These are phyloP conservation scores for Podospora conica DNA, from an alignment of 495 filamentous ascomycete species.

Conservation along the genomic window DNA sequence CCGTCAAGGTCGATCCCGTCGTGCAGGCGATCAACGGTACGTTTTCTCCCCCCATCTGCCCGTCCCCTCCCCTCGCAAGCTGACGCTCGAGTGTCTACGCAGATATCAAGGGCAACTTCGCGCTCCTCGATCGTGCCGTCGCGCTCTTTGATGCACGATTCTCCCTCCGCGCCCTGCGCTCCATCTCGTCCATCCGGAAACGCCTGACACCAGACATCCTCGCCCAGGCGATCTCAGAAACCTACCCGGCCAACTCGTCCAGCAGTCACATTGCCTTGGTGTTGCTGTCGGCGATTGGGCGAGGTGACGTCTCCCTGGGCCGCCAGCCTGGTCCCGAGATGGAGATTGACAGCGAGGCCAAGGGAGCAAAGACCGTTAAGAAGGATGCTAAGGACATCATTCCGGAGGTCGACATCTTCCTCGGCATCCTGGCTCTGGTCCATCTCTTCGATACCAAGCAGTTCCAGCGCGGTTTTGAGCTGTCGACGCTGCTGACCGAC, in stretches of 20 bases:
- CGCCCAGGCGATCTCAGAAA: constrained; percentile 71
- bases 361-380: constrained; percentile 46
- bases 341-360: constrained; percentile 67
- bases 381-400: constrained; percentile 67
- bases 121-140: constrained; percentile 85
- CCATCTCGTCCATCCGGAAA: constrained; percentile 93
- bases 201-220: constrained; percentile 75
- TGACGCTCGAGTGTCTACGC: constrained; percentile 1
- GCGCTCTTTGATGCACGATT: constrained; percentile 91
- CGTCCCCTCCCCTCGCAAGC: background rate
- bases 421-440: constrained; percentile 84
- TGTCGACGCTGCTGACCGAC: constrained; percentile 75
- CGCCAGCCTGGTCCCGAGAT: constrained; percentile 54
- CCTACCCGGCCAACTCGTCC: constrained; percentile 52
- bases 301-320: constrained; percentile 54
- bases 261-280: constrained; percentile 61
- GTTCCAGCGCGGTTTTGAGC: constrained; percentile 69
- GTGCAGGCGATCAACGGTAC: constrained; percentile 49
- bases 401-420: constrained; percentile 87
- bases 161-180: constrained; percentile 84
- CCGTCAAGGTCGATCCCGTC: constrained; percentile 63
- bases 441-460: constrained; percentile 79
- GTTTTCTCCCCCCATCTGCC: constrained; percentile 8
- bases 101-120: constrained; percentile 95
- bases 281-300: constrained; percentile 61